These are phyloP conservation scores for Curvularia spicifera DNA, from an alignment of 2,329 filamentous ascomycete species.

Conservation along the genomic window DNA sequence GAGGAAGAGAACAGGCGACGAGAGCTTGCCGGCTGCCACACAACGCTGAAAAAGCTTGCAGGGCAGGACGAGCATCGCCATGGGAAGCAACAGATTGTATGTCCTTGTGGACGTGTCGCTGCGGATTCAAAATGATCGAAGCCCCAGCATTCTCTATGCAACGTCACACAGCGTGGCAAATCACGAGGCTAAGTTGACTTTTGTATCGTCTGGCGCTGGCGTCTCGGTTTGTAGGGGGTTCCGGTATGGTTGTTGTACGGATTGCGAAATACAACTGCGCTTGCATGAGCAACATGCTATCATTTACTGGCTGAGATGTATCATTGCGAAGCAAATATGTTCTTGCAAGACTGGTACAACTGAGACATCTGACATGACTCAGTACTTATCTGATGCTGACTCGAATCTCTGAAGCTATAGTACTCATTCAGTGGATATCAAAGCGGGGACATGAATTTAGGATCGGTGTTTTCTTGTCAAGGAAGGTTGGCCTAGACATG, in stretches of 20 bases:
- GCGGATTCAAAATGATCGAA: background rate
- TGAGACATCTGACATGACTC: background rate
- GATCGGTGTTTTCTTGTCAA: background rate
- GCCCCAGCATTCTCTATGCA: background rate
- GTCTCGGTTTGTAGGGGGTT: slow-evolving; percentile 8
- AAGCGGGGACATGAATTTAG: background rate
- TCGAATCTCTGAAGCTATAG: background rate
- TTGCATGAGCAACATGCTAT: slow-evolving; percentile 6
- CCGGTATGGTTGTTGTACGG: slow-evolving; percentile 10
- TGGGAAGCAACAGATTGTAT: slow-evolving; percentile 5
- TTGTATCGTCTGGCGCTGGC: slow-evolving; percentile 16
- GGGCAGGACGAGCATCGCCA: slow-evolving; percentile 17
- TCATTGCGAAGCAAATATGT: background rate
- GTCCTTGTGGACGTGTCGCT: background rate
- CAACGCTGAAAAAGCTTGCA: slow-evolving; percentile 47
- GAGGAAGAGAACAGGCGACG: slow-evolving; percentile 8
- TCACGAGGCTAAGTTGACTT: slow-evolving; percentile 7
- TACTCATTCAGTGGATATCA: background rate
- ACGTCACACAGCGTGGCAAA: background rate
- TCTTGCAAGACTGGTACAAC: background rate
- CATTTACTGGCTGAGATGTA: background rate
- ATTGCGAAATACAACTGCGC: slow-evolving; percentile 6
- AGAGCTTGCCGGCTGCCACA: slow-evolving; percentile 26
- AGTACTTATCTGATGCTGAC: background rate
- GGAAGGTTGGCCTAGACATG: background rate